These are phyloP conservation scores for Acanthamoeba pearcei DNA, from an alignment of 208 protist species.

Conservation along the genomic window DNA sequence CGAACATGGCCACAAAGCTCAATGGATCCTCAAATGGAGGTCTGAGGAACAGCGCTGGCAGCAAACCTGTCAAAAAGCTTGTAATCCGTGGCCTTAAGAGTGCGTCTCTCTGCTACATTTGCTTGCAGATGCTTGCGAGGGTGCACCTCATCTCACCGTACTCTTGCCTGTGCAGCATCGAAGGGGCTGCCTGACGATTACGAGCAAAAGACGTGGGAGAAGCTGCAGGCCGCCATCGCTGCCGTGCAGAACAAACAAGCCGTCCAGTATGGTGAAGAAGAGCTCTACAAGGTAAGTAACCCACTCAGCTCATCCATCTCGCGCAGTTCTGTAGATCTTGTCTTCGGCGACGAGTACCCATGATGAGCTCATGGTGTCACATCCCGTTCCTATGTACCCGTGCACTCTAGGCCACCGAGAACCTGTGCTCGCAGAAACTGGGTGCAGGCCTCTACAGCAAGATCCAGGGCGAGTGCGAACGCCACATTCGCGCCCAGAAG, in stretches of 20 bases:
- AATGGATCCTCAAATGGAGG: slow-evolving; percentile 13
- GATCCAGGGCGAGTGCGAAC: slow-evolving; percentile 65
- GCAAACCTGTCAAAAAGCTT: slow-evolving; percentile 70
- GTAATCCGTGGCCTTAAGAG: slow-evolving; percentile 33
- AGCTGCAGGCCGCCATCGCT: slow-evolving; percentile 79
- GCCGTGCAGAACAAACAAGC: slow-evolving; percentile 81
- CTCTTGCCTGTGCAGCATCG: background rate
- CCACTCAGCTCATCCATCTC: background rate
- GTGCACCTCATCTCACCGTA: background rate
- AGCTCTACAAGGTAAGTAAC: slow-evolving; percentile 84
- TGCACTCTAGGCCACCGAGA: slow-evolving; percentile 23
- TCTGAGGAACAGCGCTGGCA: background rate
- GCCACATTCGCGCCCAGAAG: slow-evolving; percentile 9
- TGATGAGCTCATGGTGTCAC: background rate
- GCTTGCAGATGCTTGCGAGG: background rate
- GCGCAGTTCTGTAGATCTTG: background rate
- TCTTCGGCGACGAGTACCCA: background rate
- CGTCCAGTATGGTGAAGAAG: slow-evolving; percentile 77
- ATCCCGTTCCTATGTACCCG: background rate
- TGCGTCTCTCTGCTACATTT: background rate
- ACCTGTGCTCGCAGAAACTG: slow-evolving; percentile 69
- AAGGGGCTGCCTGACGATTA: slow-evolving; percentile 79
- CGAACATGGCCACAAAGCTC: background rate
- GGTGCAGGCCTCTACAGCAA: slow-evolving; percentile 76
- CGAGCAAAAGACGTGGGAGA: slow-evolving; percentile 82